These are phyloP conservation scores for Penicillium diatomitis DNA, from an alignment of 495 filamentous ascomycete species.

Conservation along the genomic window DNA sequence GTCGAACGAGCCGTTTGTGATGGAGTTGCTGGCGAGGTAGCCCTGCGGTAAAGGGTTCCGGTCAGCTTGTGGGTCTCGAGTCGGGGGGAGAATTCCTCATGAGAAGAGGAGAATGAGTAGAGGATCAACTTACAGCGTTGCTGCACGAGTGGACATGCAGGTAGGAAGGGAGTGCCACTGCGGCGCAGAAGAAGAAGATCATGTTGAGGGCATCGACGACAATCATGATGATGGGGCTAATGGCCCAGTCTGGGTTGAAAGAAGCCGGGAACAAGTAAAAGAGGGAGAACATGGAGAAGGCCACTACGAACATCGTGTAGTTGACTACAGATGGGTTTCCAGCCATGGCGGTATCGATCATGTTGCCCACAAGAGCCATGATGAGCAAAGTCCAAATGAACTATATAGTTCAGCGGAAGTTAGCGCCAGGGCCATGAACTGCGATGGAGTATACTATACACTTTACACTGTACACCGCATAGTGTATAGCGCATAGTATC, in stretches of 20 bases:
- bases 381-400: slow-evolving; percentile 60
- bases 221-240: slow-evolving; percentile 47
- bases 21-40: slow-evolving; percentile 47
- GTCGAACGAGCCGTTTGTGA: slow-evolving; percentile 51
- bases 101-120: background rate
- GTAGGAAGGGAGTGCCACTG: slow-evolving; percentile 54
- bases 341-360: slow-evolving; percentile 46
- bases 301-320: slow-evolving; percentile 56
- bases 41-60: background rate
- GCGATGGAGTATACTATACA: too few species aligned
- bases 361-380: slow-evolving; percentile 59
- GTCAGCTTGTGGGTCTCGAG: too few species aligned
- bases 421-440: background rate
- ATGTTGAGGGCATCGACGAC: slow-evolving; percentile 50
- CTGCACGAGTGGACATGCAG: slow-evolving; percentile 51
- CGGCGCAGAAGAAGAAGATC: slow-evolving; percentile 57
- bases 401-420: slow-evolving; percentile 18
- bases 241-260: slow-evolving; percentile 36
- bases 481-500: too few species aligned
- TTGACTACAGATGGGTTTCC: slow-evolving; percentile 50
- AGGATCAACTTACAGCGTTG: slow-evolving; percentile 43
- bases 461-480: too few species aligned
- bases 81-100: background rate
- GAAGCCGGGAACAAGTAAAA: slow-evolving; percentile 52
- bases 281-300: slow-evolving; percentile 57